Percentiles rank a stretch among this genome's conserved stretches.
phyloP scores from a whole-genome alignment of 768 basidiomycete genomes.

The Galerina marginata region DNA sequence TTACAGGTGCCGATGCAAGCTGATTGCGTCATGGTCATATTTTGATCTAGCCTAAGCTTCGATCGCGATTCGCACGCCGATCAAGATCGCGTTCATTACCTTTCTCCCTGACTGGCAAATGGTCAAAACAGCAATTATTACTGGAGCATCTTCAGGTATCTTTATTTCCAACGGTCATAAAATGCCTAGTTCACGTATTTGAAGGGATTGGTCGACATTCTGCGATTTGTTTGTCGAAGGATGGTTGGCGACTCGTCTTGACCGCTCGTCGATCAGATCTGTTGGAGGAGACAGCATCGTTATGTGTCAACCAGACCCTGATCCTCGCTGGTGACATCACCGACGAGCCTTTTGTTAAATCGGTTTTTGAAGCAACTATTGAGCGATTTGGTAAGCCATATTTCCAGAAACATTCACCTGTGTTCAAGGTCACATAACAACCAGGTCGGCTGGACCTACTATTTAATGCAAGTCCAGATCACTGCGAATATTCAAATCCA shows the following conservation, averaged over 20 bases:
- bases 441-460: conserved; percentile 73
- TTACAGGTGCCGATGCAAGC: no score
- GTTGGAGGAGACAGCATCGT: conserved; percentile 58
- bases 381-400: conserved; percentile 57
- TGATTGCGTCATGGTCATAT: no score
- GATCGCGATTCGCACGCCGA: not conserved
- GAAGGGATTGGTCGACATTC: conserved; percentile 67
- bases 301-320: conserved; percentile 47
- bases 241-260: conserved; percentile 72
- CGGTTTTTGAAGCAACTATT: conserved; percentile 59
- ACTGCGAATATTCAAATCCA: not conserved
- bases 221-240: conserved; percentile 70
- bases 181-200: not conserved
- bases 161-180: not conserved
- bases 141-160: conserved; percentile 62
- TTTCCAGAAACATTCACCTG: not conserved
- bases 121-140: conserved; percentile 38
- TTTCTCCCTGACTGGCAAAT: conserved; percentile 4
- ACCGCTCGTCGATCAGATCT: conserved; percentile 65
- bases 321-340: conserved; percentile 69
- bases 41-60: not conserved
- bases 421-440: not conserved
- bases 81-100: not conserved
- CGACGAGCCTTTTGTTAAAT: conserved; percentile 64
- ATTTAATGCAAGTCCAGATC: conserved; percentile 68